These are phyloP conservation scores for Aspergillus unguis DNA, from an alignment of 2,329 filamentous ascomycete species.

Conservation along the genomic window DNA sequence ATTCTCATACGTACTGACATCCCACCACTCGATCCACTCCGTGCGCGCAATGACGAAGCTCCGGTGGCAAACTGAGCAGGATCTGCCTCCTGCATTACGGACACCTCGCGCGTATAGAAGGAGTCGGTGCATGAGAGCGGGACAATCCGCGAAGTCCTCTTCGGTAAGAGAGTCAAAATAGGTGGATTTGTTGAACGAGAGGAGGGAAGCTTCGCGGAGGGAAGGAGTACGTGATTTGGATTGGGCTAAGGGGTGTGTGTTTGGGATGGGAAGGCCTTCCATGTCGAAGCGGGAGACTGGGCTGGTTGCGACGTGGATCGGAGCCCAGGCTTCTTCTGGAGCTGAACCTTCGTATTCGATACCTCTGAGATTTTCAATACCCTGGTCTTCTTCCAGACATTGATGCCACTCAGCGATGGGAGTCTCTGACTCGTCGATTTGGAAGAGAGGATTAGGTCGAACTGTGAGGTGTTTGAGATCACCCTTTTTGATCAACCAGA, in stretches of 20 bases:
- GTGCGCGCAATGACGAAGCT: constrained; percentile 42
- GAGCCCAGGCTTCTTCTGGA: constrained; percentile 32
- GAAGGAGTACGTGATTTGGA: constrained; percentile 33
- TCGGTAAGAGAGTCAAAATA: constrained; percentile 37
- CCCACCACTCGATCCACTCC: constrained; percentile 47
- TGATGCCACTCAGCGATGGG: constrained; percentile 33
- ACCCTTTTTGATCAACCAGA: constrained; percentile 39
- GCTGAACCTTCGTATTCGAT: constrained; percentile 25
- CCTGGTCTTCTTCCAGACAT: neutral
- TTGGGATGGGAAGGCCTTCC: constrained; percentile 29
- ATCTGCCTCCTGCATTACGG: constrained; percentile 35
- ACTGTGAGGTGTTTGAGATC: constrained; percentile 38
- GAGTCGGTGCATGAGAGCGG: constrained; percentile 33
- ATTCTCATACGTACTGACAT: constrained; percentile 39
- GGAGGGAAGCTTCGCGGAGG: constrained; percentile 43
- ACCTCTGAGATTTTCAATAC: constrained; percentile 14
- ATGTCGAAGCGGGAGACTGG: constrained; percentile 32
- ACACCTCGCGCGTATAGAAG: constrained; percentile 35
- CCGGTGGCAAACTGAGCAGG: constrained; percentile 41
- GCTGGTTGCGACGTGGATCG: constrained; percentile 38
- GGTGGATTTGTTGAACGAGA: constrained; percentile 36
- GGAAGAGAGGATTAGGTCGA: constrained; percentile 40
- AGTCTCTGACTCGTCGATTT: constrained; percentile 26
- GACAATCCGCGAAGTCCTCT: constrained; percentile 33
- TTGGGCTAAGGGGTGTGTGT: neutral